Evolutionary conservation across 352 stramenopile genomes (phyloP).

Genomic region (Thraustochytrium striatum): DNA sequence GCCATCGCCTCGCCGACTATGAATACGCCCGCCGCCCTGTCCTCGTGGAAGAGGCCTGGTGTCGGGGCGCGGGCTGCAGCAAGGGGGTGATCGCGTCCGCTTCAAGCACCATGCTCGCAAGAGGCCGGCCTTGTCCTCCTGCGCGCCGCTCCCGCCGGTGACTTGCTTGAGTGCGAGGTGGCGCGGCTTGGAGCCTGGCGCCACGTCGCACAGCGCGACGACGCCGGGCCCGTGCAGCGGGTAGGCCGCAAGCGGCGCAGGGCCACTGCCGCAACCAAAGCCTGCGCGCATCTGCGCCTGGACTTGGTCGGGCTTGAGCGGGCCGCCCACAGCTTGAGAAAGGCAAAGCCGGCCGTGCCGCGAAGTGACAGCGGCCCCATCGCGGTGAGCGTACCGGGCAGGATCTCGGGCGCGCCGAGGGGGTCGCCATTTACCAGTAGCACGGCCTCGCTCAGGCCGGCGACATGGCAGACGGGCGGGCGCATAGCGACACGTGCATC

Average conservation of each 20-base stretch:
- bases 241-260: too few species aligned
- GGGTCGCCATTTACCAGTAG: background rate
- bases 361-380: background rate
- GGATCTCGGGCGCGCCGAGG: background rate
- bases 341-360: background rate
- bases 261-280: too few species aligned
- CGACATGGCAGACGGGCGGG: too few species aligned
- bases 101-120: background rate
- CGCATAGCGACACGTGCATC: too few species aligned
- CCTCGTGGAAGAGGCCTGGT: background rate
- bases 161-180: too few species aligned
- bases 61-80: background rate
- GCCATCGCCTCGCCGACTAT: background rate
- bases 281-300: background rate
- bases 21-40: background rate
- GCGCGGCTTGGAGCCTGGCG: background rate
- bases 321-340: slow-evolving; percentile 33
- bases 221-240: slow-evolving; percentile 1
- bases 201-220: slow-evolving; percentile 19
- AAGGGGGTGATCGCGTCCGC: background rate
- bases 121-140: background rate
- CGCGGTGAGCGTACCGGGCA: background rate
- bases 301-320: background rate
- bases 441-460: background rate
- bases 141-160: too few species aligned